Evolutionary conservation across 805 yeast species (phyloP), one percentile per base, ranked within the genome.

Genomic region (Yamadazyma endophytica): DNA sequence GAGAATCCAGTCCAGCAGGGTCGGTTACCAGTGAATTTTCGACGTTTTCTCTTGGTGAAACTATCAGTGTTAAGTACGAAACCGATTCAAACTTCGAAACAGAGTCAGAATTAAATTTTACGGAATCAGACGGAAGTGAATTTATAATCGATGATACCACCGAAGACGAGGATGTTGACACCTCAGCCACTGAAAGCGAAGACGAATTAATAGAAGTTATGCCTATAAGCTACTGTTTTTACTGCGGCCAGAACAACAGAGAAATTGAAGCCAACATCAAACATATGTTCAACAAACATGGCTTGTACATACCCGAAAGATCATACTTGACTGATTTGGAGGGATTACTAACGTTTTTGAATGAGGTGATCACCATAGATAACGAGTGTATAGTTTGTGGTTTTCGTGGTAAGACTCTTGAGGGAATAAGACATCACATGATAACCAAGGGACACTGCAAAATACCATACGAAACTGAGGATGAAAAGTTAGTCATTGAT

Each of bases 21-120:
- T 74, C 82, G 1, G 70, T 75, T 4, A 58, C 59, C 0, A 77
- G 87, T 1, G 71, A 69, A 30, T 49, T 68, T 14, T 77, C 85
- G 1, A 65, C 68, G 30, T 70, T 77, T 49, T 75, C 83, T 7
- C 55, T 77, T 14, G 80, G 75, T 6, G 73, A 68, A 16, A 44
- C 59, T 2, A 13, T 27, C 21, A 29, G 35, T 24, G 29, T 26
- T n/a, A 27, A 22, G 16, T 24, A 37, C 17, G 61, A 49, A 11
- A 39, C 44, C 5, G 59, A 55, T 20, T 56, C 64, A 3, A 42
- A 43, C 23, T 55, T 56, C 23, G 79, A 73, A 32, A 68, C 77
- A 1, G 72, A 65, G 1, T 73, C 79, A 3, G 81, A 75, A 36
- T 52, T 67, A 26, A 72, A 65, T 27, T 64, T 54, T 35, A 65